Percentiles rank a stretch among this genome's conserved stretches.
Evolutionary conservation across 371 early-diverging fungal genomes (phyloP).

Genomic region (Rhizomucor pusillus): DNA sequence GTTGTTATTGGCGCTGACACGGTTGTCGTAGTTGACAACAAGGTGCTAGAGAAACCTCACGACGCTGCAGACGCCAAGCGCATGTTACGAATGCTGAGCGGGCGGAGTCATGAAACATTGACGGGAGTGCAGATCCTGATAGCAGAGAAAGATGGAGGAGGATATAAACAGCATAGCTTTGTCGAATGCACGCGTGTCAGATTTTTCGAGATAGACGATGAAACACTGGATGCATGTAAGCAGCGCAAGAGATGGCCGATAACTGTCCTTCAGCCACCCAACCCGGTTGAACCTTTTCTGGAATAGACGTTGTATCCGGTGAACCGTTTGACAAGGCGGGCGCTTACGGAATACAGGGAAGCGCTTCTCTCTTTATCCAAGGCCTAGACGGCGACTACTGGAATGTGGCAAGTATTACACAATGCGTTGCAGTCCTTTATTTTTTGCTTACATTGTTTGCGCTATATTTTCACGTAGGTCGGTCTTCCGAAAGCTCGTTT

Average conservation of each 20-base stretch:
- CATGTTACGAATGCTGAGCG: conserved; percentile 58
- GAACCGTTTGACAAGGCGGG: conserved; percentile 80
- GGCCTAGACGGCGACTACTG: conserved; percentile 77
- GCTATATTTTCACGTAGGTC: background rate
- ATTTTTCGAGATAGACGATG: conserved; percentile 29
- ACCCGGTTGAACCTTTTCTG: background rate
- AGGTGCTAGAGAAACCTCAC: conserved; percentile 60
- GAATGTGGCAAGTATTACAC: conserved; percentile 57
- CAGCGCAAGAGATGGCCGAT: conserved; percentile 4
- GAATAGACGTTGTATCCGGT: conserved; percentile 40
- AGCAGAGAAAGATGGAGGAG: conserved; percentile 11
- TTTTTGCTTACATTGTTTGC: no score
- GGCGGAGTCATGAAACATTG: conserved; percentile 59
- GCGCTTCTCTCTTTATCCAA: conserved; percentile 70
- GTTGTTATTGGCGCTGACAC: conserved; percentile 84
- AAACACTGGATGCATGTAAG: conserved; percentile 16
- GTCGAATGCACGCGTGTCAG: conserved; percentile 46
- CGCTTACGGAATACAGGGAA: conserved; percentile 82
- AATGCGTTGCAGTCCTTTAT: no score
- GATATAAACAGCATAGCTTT: conserved; percentile 26
- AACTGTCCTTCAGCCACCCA: background rate
- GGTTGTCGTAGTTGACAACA: conserved; percentile 59
- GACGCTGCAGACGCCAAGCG: conserved; percentile 50
- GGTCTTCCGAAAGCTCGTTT: conserved; percentile 4
- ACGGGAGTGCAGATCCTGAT: conserved; percentile 62